Evolutionary conservation across 2,329 filamentous ascomycete genomes (phyloP).

Genomic region (Decorospora gaudefroyi): DNA sequence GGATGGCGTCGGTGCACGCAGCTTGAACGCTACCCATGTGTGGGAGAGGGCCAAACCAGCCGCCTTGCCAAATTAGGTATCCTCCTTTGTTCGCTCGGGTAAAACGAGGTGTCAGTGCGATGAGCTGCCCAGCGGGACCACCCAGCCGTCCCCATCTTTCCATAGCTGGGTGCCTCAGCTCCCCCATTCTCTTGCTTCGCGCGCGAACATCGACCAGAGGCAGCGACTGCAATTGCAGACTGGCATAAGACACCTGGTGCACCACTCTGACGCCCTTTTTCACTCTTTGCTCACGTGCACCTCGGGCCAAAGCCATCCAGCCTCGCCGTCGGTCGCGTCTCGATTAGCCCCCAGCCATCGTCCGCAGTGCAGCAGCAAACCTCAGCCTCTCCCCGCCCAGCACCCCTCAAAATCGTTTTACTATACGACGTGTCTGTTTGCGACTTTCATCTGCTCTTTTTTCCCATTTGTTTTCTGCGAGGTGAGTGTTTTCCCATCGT

Average conservation of each 20-base stretch:
- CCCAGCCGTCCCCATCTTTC: constrained; percentile 12
- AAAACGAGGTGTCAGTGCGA: constrained; percentile 17
- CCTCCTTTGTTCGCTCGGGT: constrained; percentile 21
- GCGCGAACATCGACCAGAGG: not conserved
- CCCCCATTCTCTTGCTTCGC: constrained; percentile 10
- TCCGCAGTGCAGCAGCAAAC: constrained; percentile 1
- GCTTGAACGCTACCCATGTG: constrained; percentile 11
- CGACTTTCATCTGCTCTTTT: not conserved
- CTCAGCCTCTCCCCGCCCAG: not conserved
- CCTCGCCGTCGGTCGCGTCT: constrained; percentile 6
- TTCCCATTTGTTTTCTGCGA: not conserved
- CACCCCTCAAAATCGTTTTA: not conserved
- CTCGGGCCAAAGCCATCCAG: not conserved
- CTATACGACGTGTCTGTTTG: not conserved
- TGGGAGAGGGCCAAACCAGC: constrained; percentile 12
- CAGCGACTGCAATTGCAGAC: constrained; percentile 6
- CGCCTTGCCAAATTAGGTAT: constrained; percentile 4
- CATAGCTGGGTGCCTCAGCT: constrained; percentile 13
- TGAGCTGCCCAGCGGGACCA: constrained; percentile 16
- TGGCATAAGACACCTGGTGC: constrained; percentile 3
- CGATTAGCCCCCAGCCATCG: constrained; percentile 5
- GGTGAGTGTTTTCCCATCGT: constrained; percentile 17
- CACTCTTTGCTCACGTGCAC: not conserved
- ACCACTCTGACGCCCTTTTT: no score
- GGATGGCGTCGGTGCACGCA: constrained; percentile 7